Percentiles rank a stretch among this genome's conserved stretches.
Evolutionary conservation across 2,329 filamentous ascomycete genomes (phyloP).

Genomic region (Aspergillus quadricinctus): DNA sequence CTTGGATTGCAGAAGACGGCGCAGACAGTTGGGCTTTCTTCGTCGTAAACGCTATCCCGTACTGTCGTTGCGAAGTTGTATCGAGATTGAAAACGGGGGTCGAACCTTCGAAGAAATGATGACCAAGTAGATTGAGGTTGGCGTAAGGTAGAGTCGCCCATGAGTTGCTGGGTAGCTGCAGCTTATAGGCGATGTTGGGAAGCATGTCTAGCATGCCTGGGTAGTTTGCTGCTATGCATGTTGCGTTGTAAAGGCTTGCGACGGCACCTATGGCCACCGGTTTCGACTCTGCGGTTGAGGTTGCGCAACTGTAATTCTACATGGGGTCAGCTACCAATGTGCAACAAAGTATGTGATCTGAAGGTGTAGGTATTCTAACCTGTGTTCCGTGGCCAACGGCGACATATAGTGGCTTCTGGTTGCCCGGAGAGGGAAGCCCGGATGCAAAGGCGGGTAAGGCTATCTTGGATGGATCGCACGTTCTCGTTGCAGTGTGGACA

Average conservation of each 20-base stretch:
- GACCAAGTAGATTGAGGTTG: slow-evolving; percentile 63
- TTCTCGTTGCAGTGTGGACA: slow-evolving; percentile 12
- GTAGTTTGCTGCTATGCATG: slow-evolving; percentile 68
- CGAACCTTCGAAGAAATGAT: slow-evolving; percentile 73
- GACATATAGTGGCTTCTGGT: slow-evolving; percentile 67
- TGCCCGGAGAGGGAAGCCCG: slow-evolving; percentile 57
- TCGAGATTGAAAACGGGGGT: slow-evolving; percentile 79
- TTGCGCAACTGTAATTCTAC: slow-evolving; percentile 87
- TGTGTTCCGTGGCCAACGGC: slow-evolving; percentile 78
- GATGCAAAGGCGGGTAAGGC: slow-evolving; percentile 47
- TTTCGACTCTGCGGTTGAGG: slow-evolving; percentile 53
- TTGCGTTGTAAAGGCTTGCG: slow-evolving; percentile 82
- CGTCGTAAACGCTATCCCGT: slow-evolving; percentile 57
- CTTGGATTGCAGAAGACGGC: slow-evolving; percentile 56
- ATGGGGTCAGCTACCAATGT: slow-evolving; percentile 10
- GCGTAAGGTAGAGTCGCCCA: slow-evolving; percentile 45
- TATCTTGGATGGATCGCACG: slow-evolving; percentile 33
- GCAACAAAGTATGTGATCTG: background rate
- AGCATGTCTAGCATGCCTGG: slow-evolving; percentile 63
- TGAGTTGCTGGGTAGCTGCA: slow-evolving; percentile 48
- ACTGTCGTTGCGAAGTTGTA: slow-evolving; percentile 41
- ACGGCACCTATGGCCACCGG: slow-evolving; percentile 69
- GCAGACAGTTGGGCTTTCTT: slow-evolving; percentile 61
- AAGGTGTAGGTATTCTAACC: slow-evolving; percentile 27
- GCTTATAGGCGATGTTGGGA: slow-evolving; percentile 64